Base-by-base conservation (phyloP, 2,329 filamentous ascomycete species). In the Colletotrichum karsti region DNA sequence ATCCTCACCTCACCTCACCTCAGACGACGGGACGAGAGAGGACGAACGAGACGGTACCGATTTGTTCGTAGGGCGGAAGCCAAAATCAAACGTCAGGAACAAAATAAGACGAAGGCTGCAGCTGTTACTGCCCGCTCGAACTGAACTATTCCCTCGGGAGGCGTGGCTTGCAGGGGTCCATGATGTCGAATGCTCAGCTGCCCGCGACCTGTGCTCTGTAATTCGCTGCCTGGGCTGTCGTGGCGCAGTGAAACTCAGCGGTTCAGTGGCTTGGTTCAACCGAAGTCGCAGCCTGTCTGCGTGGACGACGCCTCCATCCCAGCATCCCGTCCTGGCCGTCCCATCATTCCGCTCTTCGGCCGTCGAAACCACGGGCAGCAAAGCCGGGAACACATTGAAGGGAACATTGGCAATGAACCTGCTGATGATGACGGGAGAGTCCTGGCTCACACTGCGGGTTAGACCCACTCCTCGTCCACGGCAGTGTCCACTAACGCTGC, bases 241-340 rank as follows among this genome's bases (percentile, higher is more conserved):
- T 64, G 64, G 64, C 64, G 64, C 64, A 67, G 64, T 67, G 48
- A 28, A 63, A 51, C 35, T 50, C 51, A 63, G 57, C 50, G 35
- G 59, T 44, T 64, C 42, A 67, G 64, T 67, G 64, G 64, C 64
- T 67, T 67, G 64, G 64, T 67, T 67, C 60, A 58, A 50, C 63
- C 58, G 28, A 44, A 63, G 63, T 67, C 51, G 60, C 60, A 58
- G 51, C 44, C 60, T 58, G 53, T 22, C 62, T 51, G 48, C 46
- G 37, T 61, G 63, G 56, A 8, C 63, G 44, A 35, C 56, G 37
- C 55, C 55, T 26, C 33, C 46, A 53, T 42, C 22, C 61, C 63
- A 42, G 44, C 39, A 15, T 42, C 18, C 50, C 50, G 50, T 53
- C 18, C 28, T n/a, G 30, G 46, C 24, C 46, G 46, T 51, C 46